phyloP scores from a whole-genome alignment of 116 monocot species.

The Trichopus zeylanicus region DNA sequence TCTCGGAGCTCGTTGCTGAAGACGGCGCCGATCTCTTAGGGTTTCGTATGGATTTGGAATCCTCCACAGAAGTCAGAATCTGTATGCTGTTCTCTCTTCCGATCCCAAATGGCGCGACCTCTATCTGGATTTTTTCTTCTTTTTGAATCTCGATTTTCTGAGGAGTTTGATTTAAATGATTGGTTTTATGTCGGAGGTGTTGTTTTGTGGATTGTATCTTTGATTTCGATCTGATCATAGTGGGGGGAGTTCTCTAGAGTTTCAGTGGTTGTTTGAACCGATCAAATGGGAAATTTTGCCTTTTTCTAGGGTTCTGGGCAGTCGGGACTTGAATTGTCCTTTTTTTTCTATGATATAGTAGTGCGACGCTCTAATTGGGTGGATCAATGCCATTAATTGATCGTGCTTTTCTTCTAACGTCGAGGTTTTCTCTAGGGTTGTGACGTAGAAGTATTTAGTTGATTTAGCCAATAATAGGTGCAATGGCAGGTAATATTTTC shows the following conservation, averaged over 20 bases:
- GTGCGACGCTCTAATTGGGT: no score
- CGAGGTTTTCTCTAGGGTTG: no score
- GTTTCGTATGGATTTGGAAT: background rate
- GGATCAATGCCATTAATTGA: no score
- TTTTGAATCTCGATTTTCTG: background rate
- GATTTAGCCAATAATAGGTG: no score
- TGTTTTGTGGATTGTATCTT: background rate
- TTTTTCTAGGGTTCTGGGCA: slow-evolving; percentile 1
- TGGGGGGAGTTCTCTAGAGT: background rate
- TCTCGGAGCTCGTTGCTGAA: background rate
- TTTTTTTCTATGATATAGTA: no score
- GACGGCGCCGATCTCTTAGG: background rate
- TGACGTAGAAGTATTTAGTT: background rate
- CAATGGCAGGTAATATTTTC: background rate
- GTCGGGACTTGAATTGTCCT: no score
- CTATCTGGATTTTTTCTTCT: background rate
- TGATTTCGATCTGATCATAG: no score
- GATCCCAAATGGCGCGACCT: background rate
- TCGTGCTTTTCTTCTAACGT: no score
- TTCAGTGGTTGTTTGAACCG: background rate
- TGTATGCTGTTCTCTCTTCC: background rate
- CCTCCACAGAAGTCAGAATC: background rate
- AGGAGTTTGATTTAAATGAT: background rate
- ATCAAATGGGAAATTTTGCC: background rate
- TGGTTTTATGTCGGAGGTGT: background rate